Conservation (phyloP, 2,329 filamentous ascomycete species). For the Exserohilum turcica region DNA sequence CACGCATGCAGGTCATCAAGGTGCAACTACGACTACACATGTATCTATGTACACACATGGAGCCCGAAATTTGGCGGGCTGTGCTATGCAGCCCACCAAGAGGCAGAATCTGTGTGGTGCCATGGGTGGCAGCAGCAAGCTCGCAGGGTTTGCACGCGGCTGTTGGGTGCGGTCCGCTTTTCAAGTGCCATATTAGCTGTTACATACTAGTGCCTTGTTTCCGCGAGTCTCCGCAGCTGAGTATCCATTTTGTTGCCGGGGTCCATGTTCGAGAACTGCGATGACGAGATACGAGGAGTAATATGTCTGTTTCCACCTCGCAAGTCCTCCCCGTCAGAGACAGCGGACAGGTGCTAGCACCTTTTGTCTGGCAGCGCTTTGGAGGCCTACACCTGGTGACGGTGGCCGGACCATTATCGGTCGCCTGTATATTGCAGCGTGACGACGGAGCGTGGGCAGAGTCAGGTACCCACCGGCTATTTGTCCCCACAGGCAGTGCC, state of each 20-base stretch:
- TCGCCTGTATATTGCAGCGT: not conserved
- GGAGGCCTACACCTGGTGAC: not conserved
- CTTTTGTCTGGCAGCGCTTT: not conserved
- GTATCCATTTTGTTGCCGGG: not conserved
- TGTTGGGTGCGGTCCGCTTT: not conserved
- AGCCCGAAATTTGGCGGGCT: not conserved
- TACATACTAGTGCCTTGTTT: not conserved
- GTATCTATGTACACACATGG: not conserved
- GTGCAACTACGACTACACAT: too few relatives aligned
- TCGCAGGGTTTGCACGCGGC: not conserved
- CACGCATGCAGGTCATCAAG: not conserved
- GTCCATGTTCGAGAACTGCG: not conserved
- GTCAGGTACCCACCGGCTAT: slow-evolving; percentile 24
- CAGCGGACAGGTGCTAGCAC: not conserved
- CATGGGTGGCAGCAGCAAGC: not conserved
- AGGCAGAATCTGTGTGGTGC: not conserved
- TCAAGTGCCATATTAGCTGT: not conserved
- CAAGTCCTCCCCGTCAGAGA: too few relatives aligned
- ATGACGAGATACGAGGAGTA: not conserved
- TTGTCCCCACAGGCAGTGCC: not conserved
- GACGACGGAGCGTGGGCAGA: slow-evolving; percentile 7
- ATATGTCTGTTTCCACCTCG: not conserved
- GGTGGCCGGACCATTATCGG: slow-evolving; percentile 7
- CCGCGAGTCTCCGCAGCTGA: not conserved
- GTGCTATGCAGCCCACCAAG: not conserved